phyloP scores from a whole-genome alignment of 371 early-diverging fungal species.

The Fennellomyces sp. region DNA sequence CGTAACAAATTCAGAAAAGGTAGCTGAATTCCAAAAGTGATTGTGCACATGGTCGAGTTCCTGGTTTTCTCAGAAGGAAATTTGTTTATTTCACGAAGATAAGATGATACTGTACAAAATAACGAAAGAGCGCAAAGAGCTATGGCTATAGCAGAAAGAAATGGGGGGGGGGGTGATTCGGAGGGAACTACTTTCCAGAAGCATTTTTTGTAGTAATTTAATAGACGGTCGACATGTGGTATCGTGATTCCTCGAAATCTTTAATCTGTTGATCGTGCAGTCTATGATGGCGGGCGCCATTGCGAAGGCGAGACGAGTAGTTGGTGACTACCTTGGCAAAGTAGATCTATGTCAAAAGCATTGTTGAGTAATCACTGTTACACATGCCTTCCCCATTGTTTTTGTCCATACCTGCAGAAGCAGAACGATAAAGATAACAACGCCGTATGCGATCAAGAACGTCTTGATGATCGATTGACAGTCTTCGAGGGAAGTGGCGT shows the following conservation, averaged over 20 bases:
- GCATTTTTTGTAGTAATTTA: slow-evolving; percentile 16
- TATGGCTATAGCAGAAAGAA: not conserved
- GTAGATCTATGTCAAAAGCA: slow-evolving; percentile 30
- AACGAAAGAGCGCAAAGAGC: not conserved
- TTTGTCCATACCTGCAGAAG: slow-evolving; percentile 37
- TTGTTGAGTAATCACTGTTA: not conserved
- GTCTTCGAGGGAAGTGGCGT: slow-evolving; percentile 29
- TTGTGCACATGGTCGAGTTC: too few species aligned
- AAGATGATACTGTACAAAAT: too few species aligned
- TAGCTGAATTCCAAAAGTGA: too few species aligned
- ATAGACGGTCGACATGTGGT: slow-evolving; percentile 55
- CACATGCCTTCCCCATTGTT: not conserved
- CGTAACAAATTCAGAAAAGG: too few species aligned
- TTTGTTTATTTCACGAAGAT: too few species aligned
- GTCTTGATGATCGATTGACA: slow-evolving; percentile 32
- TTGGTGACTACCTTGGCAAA: slow-evolving; percentile 50
- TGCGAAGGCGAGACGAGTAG: slow-evolving; percentile 46
- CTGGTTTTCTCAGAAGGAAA: too few species aligned
- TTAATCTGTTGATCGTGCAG: slow-evolving; percentile 57
- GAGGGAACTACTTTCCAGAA: not conserved
- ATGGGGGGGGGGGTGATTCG: not conserved
- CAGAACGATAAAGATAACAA: slow-evolving; percentile 34
- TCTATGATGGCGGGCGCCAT: slow-evolving; percentile 53
- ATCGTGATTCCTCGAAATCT: slow-evolving; percentile 53
- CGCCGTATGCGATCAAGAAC: slow-evolving; percentile 39